Evolutionary conservation across 306 rosid species (phyloP), one percentile per base, ranked within the genome.

Genomic region (Astragalus glycyphyllos): DNA sequence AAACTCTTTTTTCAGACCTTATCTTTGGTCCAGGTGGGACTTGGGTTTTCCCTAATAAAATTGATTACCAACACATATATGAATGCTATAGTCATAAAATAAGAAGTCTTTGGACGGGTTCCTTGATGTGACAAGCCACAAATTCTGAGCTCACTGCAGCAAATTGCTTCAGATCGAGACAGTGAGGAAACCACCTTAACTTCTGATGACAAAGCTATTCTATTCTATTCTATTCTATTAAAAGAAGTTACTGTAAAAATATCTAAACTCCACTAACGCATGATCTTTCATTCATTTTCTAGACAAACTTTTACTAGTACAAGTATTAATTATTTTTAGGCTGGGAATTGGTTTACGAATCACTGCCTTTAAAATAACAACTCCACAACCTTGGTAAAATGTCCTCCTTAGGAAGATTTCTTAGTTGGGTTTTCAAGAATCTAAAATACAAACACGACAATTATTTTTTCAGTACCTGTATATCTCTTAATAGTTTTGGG

Each of bases 181-280:
- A 14, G 32, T 73, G 6, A 62, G 54, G 45, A 54, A 65, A 40
- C 16, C 40, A 11, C 34, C 29, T 58, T 63, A 11, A 49, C 51
- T 49, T 40, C 59, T 51, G 47, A 34, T 41, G 11, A 65, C 32
- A 58, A 12, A 50, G 71, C 56, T 50, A 66, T 40, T 47, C 58
- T 26, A 48, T 34, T 23, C 10, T 12, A 73, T 42, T 8, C 15
- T 55, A 54, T 26, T 69, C 14, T 10, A 72, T 55, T 50, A 66
- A 60, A 13, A 58, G 47, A 16, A 46, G 34, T 15, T 15, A 10
- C 35, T 11, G 41, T 10, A 49, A 11, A n/a, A 6, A 47, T 58
- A 58, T 62, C 32, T 32, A 48, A 66, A 48, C 45, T 40, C 42
- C 57, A 76, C 49, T 13, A 13, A 8, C 55, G 1, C 11, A 45